A percentile compares a stretch with the other conserved stretches of the same genome.
Evolutionary conservation across 768 basidiomycete species (phyloP).

Genomic region (Lactarius deliciosus): DNA sequence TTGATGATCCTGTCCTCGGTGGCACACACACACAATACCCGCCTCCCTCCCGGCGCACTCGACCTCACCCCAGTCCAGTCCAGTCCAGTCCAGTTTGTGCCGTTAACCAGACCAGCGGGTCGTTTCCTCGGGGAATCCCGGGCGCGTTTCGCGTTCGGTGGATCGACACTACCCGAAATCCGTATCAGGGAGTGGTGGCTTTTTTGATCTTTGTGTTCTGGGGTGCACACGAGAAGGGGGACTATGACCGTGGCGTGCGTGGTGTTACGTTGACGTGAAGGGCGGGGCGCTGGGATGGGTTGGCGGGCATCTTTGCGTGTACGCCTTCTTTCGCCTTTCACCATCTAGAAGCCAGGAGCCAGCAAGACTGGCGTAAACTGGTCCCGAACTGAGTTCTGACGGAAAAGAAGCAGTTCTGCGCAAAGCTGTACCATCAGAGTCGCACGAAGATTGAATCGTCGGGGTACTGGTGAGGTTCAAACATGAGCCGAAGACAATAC

Average conservation of each 20-base stretch:
- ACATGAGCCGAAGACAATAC: background rate
- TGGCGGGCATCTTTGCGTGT: background rate
- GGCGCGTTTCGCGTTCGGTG: background rate
- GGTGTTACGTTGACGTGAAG: background rate
- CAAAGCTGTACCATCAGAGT: background rate
- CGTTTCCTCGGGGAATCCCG: background rate
- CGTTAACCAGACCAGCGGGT: background rate
- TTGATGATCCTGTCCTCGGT: background rate
- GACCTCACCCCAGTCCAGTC: too few species aligned
- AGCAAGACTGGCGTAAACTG: background rate
- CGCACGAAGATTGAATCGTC: background rate
- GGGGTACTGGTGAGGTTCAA: background rate
- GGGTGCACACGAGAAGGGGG: slow-evolving; percentile 14
- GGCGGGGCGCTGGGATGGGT: background rate
- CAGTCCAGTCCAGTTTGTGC: background rate
- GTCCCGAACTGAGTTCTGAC: background rate
- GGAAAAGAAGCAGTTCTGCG: background rate
- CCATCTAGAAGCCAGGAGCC: background rate
- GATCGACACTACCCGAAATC: background rate
- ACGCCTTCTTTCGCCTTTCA: background rate
- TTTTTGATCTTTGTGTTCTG: background rate
- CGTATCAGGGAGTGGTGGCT: background rate
- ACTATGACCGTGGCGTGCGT: slow-evolving; percentile 1
- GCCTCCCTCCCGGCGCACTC: background rate
- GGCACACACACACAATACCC: background rate